These are phyloP conservation scores for Mollisiaceae sp. DNA, from an alignment of 2,329 filamentous ascomycete species.

Conservation along the genomic window DNA sequence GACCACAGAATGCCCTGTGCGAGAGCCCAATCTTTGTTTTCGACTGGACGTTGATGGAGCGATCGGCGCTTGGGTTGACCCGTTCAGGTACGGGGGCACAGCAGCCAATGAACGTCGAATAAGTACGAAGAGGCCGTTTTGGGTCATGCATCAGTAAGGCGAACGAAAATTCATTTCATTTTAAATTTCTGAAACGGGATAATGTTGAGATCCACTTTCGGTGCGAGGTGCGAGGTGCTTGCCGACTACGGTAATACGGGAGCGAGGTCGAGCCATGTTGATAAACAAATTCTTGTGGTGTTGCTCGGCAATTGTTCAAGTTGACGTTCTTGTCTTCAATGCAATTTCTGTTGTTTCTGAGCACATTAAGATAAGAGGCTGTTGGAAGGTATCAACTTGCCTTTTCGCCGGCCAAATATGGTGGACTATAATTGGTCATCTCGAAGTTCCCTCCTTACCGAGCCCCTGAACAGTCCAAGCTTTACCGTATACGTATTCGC, in stretches of 20 bases:
- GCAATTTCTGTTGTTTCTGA: background rate
- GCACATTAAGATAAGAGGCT: background rate
- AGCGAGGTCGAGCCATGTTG: constrained; percentile 5
- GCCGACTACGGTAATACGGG: background rate
- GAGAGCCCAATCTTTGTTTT: background rate
- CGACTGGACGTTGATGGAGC: background rate
- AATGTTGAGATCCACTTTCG: background rate
- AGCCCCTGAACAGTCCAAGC: background rate
- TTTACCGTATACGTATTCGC: background rate
- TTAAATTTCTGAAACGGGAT: background rate
- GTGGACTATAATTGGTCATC: background rate
- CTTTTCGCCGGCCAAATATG: background rate
- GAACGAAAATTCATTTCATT: constrained; percentile 2
- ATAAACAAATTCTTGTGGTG: background rate
- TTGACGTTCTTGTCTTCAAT: background rate
- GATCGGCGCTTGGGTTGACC: background rate
- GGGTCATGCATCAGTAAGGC: background rate
- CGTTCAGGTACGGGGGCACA: background rate
- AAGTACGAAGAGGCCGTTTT: background rate
- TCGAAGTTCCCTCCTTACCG: background rate
- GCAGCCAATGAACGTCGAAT: background rate
- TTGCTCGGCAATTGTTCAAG: background rate
- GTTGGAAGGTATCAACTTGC: background rate
- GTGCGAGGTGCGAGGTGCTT: background rate
- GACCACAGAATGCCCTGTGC: background rate